Percentiles rank a stretch among this genome's conserved stretches.
Conservation (phyloP, 305 asterid species). For the Fraxinus baroniana region DNA sequence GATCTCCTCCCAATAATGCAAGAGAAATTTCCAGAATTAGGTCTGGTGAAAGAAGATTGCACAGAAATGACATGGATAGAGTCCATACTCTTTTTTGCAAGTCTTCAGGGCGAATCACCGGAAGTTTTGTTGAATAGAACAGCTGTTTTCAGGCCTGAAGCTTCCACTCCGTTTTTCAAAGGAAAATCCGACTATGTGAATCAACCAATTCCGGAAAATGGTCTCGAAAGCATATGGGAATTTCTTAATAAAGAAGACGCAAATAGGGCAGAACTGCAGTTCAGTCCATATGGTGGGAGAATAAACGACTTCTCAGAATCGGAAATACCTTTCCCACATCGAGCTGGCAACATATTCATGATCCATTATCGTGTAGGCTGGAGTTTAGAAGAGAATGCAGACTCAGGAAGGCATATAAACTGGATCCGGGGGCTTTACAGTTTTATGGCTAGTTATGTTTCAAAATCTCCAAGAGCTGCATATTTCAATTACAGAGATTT, state of each 20-base stretch:
- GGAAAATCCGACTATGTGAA: conserved; percentile 24
- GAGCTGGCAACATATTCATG: conserved; percentile 30
- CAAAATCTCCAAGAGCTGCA: not conserved
- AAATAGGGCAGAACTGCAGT: not conserved
- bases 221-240: conserved; percentile 13
- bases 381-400: not conserved
- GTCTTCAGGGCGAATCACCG: not conserved
- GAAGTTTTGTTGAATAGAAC: conserved; percentile 14
- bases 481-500: not conserved
- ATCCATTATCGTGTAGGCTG: conserved; percentile 14
- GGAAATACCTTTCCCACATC: conserved; percentile 25
- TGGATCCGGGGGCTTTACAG: conserved; percentile 22
- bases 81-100: conserved; percentile 2
- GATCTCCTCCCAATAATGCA: conserved; percentile 13
- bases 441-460: not conserved
- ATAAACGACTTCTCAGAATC: conserved; percentile 11
- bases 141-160: not conserved
- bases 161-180: not conserved
- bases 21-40: conserved; percentile 27
- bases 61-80: conserved; percentile 32
- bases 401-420: not conserved
- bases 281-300: conserved; percentile 29
- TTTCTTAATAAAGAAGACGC: not conserved
- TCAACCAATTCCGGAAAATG: not conserved
- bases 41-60: conserved; percentile 24